Base-by-base conservation (phyloP, 176 grass and related monocot genomes). In the Musa itinerans region DNA sequence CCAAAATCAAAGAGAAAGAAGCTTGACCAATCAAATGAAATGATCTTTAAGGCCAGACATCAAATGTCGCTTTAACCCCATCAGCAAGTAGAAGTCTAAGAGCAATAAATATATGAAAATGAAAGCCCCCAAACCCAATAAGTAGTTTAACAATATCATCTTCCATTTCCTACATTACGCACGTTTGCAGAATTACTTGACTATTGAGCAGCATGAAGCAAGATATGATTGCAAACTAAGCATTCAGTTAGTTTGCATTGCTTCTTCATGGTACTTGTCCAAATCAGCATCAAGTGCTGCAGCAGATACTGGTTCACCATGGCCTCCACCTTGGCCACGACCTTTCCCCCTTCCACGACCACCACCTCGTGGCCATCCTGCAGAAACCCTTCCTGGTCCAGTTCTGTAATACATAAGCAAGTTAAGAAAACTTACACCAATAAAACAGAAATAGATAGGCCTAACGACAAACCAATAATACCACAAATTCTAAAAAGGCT, bases 201-300 rank as follows among this genome's bases (percentile, higher is more conserved):
- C 74, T 76, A 79, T 21, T 59, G 65, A 65, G 69, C 65, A 89
- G 78, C 80, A 85, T 76, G 73, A 65, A 64, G 67, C 49, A 85
- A 75, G 56, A n/a, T 23, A 52, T n/a, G 25, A 64, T 68, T n/a
- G 79, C 71, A 81, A 84, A 77, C 11, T 1, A 50, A 87, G 23
- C 2, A 27, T 72, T 81, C 85, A 94, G 64, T 98, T 98, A 63
- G 86, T 94, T 78, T 99, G 91, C 96, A 99, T 99, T 1, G 89
- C 79, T 78, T 92, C 79, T 10, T 80, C 79, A 71, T 99, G 96
- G 69, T 99, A 99, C 59, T 94, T 99, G 68, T 99, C 96, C 96
- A 99, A 85, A 49, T 99, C 96, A 73, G 91, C 89, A 87, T 99
- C 96, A n/a, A 99, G 96, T 74, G 91, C 86, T 71, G 88, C 86